These are phyloP conservation scores for Cylindrodendrum hubeiense DNA, from an alignment of 2,329 filamentous ascomycete species.

Conservation along the genomic window DNA sequence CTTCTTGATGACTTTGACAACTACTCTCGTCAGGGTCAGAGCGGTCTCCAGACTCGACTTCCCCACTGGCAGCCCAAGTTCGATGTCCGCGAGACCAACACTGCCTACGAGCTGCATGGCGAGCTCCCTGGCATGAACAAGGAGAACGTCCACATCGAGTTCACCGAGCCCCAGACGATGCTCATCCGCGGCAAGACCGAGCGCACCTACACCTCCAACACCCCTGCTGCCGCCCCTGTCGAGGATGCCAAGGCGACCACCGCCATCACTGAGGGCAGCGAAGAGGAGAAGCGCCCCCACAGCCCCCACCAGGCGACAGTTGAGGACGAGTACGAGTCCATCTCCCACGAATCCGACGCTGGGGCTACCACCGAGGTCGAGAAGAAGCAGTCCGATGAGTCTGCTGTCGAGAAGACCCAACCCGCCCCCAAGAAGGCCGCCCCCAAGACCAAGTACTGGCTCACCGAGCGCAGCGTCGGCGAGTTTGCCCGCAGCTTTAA, in stretches of 20 bases:
- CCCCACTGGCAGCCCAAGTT: slow-evolving; percentile 81
- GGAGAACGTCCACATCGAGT: slow-evolving; percentile 82
- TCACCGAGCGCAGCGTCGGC: slow-evolving; percentile 74
- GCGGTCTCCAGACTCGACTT: slow-evolving; percentile 46
- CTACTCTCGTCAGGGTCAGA: slow-evolving; percentile 59
- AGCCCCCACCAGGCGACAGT: slow-evolving; percentile 71
- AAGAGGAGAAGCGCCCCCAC: slow-evolving; percentile 55
- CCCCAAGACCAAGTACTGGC: slow-evolving; percentile 75
- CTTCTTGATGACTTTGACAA: slow-evolving; percentile 74
- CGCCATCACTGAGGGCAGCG: slow-evolving; percentile 55
- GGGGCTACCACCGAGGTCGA: slow-evolving; percentile 39
- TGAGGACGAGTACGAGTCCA: slow-evolving; percentile 67
- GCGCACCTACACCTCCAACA: slow-evolving; percentile 69
- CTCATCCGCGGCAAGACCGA: slow-evolving; percentile 78
- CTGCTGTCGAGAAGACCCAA: slow-evolving; percentile 36
- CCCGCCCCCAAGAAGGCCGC: slow-evolving; percentile 47
- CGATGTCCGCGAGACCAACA: slow-evolving; percentile 78
- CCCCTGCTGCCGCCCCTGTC: slow-evolving; percentile 60
- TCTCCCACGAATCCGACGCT: slow-evolving; percentile 43
- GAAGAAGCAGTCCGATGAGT: slow-evolving; percentile 18
- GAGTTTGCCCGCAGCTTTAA: slow-evolving; percentile 77
- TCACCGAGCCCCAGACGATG: slow-evolving; percentile 81
- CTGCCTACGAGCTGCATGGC: slow-evolving; percentile 81
- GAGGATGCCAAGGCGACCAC: slow-evolving; percentile 55
- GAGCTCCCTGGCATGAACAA: slow-evolving; percentile 83